phyloP scores from a whole-genome alignment of 257 asterid genomes.

The Ilex aquifolium region DNA sequence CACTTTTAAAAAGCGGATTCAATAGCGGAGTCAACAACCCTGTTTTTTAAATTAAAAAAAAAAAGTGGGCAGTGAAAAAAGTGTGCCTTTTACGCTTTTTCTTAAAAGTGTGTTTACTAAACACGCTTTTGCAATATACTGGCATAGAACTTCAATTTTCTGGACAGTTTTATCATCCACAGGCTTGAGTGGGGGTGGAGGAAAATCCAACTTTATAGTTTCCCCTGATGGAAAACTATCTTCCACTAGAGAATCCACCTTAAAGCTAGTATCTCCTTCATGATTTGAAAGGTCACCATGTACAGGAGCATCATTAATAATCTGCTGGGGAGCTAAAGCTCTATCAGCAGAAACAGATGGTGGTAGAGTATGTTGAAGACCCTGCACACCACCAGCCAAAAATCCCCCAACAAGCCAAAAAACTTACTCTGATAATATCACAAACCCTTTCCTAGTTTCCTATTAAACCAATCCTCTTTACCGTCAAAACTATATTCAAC shows the following conservation, averaged over 20 bases:
- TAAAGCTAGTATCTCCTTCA: constrained; percentile 17
- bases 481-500: no score
- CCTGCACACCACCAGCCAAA: constrained; percentile 17
- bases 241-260: background rate
- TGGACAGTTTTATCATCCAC: constrained; percentile 22
- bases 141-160: constrained; percentile 23
- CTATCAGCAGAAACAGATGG: constrained; percentile 9
- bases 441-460: no score
- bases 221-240: constrained; percentile 13
- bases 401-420: no score
- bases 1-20: no score
- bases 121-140: constrained; percentile 21
- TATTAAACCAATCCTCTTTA: no score
- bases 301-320: background rate
- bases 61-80: no score
- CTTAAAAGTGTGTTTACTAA: no score
- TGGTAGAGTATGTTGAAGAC: constrained; percentile 25
- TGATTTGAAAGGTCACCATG: constrained; percentile 12
- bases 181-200: constrained; percentile 28
- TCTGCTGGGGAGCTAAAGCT: background rate
- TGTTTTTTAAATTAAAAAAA: no score
- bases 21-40: no score
- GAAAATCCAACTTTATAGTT: constrained; percentile 23
- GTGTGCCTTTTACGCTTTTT: no score
- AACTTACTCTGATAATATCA: no score